Conservation (phyloP, 257 asterid genomes). For the Hygrophila difformis region DNA sequence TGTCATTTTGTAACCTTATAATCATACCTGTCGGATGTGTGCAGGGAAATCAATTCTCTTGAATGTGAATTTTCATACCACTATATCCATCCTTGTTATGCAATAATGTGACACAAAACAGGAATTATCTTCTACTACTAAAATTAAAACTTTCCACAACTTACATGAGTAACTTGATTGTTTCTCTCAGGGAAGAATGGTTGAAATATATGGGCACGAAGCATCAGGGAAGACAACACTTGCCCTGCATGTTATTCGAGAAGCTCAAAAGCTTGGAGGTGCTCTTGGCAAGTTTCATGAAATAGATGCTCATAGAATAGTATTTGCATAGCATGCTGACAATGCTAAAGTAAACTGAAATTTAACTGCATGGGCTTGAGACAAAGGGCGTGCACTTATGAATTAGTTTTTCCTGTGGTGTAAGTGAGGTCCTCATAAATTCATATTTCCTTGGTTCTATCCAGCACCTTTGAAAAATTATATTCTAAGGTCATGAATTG, state of each 20-base stretch:
- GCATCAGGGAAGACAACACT: slow-evolving; percentile 99
- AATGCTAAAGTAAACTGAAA: background rate
- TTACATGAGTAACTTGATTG: slow-evolving; percentile 14
- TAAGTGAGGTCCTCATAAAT: background rate
- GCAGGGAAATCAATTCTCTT: background rate
- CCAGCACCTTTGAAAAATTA: background rate
- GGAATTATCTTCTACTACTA: background rate
- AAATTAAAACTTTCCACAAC: background rate
- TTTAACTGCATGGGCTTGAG: background rate
- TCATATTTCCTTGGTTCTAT: background rate
- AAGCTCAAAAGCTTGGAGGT: slow-evolving; percentile 99
- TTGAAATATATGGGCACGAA: slow-evolving; percentile 89
- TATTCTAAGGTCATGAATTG: background rate
- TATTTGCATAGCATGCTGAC: background rate
- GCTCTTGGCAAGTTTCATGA: background rate
- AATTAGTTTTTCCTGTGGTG: background rate
- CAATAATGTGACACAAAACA: background rate
- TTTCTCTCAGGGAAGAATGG: slow-evolving; percentile 73
- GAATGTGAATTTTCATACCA: background rate
- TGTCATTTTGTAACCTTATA: too few relatives aligned
- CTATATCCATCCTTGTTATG: background rate
- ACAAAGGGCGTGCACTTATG: background rate
- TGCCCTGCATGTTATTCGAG: slow-evolving; percentile 81
- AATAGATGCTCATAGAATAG: background rate
- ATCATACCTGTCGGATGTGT: background rate